Evolutionary conservation across 768 basidiomycete genomes (phyloP), one percentile per base, ranked within the genome.

Genomic region (Auriculariales sp.): DNA sequence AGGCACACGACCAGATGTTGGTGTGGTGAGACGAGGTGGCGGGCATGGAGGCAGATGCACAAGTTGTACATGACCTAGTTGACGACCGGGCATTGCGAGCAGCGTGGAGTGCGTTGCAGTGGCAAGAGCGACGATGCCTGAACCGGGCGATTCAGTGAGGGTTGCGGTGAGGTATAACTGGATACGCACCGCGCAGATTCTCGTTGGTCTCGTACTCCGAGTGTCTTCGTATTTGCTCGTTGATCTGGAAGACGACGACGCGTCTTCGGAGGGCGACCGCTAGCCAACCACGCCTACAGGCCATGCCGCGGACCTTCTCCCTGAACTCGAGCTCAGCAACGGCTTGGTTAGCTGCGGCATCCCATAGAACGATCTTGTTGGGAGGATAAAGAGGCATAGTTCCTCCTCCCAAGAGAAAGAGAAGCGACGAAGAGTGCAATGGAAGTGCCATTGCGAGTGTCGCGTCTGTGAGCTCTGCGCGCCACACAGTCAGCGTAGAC

Each of bases 341-440:
- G 61, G 91, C 85, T 53, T 69, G 68, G n/a, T 77, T 77, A 3
- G 75, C 65, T 3, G 72, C 74, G 65, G 89, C 89, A 63, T 93
- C 84, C 88, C 88, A 93, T 48, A 94, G 62, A 55, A 93, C 72
- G 49, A 92, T 85, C 68, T 94, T 93, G 66, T 93, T 93, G 27
- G 83, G 85, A 27, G 91, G 85, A 65, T 91, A 93, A 9, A 83
- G 74, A 28, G 90, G 90, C 62, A 85, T 90, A 49, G 80, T 75
- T 32, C 90, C 88, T 39, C 90, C 90, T 46, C 90, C 90, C 49
- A 91, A 71, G 44, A 93, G 78, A 64, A 91, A 90, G 46, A 92
- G 70, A 19, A 93, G 68, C 52, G 87, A 89, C 10, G 87, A 81
- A 10, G 79, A 74, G 59, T 92, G 87, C 49, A 88, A 67, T 2